phyloP scores from a whole-genome alignment of 1,139 yeast species.

The Yamadazyma epiphylla region DNA sequence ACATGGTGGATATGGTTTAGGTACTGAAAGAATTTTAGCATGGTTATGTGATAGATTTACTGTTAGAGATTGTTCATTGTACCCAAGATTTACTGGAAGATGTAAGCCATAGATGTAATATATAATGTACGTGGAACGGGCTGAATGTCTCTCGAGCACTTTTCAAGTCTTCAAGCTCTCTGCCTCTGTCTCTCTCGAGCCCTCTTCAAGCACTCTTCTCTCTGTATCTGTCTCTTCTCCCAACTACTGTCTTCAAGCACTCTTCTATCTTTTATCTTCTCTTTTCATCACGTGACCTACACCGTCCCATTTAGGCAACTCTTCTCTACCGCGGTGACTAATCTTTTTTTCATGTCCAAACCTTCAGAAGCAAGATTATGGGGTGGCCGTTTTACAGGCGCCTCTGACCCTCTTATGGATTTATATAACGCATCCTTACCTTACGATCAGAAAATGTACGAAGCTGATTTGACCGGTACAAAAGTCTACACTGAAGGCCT shows the following conservation, averaged over 20 bases:
- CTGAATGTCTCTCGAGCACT: background rate
- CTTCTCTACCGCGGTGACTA: constrained; percentile 33
- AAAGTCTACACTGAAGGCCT: constrained; percentile 89
- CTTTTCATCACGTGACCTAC: too few relatives aligned
- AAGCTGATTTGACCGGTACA: constrained; percentile 91
- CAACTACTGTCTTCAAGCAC: too few relatives aligned
- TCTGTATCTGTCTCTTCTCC: too few relatives aligned
- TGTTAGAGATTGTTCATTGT: constrained; percentile 94
- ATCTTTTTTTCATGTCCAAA: constrained; percentile 19
- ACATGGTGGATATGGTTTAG: constrained; percentile 98
- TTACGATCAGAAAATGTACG: constrained; percentile 91
- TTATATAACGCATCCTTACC: constrained; percentile 95
- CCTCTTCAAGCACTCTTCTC: too few relatives aligned
- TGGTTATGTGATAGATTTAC: constrained; percentile 98
- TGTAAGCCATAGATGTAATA: constrained; percentile 71
- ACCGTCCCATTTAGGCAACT: constrained; percentile 22
- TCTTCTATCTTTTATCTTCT: too few relatives aligned
- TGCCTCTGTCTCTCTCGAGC: too few relatives aligned
- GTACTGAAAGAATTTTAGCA: constrained; percentile 96
- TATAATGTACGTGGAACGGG: constrained; percentile 2
- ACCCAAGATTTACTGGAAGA: constrained; percentile 97
- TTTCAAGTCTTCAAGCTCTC: too few relatives aligned
- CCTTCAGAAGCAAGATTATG: constrained; percentile 70
- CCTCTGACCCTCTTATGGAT: constrained; percentile 96
- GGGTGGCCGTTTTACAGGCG: constrained; percentile 99